Evolutionary conservation across 2,329 filamentous ascomycete genomes (phyloP).

Genomic region (Thyridium curvatum): DNA sequence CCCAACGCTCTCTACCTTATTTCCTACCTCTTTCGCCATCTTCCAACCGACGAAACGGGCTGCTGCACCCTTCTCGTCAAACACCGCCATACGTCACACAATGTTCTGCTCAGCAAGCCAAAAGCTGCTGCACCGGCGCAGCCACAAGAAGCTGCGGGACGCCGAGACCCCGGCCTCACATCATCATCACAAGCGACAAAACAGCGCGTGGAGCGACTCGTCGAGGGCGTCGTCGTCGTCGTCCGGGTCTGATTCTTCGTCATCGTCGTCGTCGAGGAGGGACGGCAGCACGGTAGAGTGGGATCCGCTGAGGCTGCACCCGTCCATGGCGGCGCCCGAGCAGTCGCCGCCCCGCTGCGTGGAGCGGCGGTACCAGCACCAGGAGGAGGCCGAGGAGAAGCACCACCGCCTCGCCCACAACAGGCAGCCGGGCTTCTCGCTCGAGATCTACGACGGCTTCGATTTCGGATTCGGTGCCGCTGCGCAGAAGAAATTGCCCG

Average conservation of each 20-base stretch:
- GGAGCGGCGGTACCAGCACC: constrained; percentile 1
- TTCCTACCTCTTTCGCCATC: too few relatives aligned
- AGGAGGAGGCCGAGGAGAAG: background rate
- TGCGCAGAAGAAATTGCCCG: constrained; percentile 4
- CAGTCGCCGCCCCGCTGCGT: constrained; percentile 3
- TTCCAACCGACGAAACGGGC: too few relatives aligned
- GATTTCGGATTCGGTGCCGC: constrained; percentile 23
- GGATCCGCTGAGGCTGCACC: constrained; percentile 26
- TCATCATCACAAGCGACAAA: constrained; percentile 8
- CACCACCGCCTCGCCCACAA: background rate
- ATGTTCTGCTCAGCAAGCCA: constrained; percentile 5
- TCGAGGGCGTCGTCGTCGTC: constrained; percentile 15
- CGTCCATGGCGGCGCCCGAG: constrained; percentile 11
- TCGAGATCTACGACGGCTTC: constrained; percentile 22
- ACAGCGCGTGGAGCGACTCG: constrained; percentile 10
- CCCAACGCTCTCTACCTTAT: too few relatives aligned
- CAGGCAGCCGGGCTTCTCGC: constrained; percentile 10
- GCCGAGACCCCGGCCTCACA: constrained; percentile 3
- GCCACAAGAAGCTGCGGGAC: constrained; percentile 8
- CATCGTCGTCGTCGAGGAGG: constrained; percentile 1
- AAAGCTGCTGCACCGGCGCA: constrained; percentile 8
- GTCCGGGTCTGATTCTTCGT: constrained; percentile 10
- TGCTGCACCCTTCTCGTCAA: too few relatives aligned
- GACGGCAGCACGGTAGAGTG: constrained; percentile 12
- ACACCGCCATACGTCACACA: background rate